phyloP scores from a whole-genome alignment of 2,329 filamentous ascomycete genomes.

The Ascomycota sp. region DNA sequence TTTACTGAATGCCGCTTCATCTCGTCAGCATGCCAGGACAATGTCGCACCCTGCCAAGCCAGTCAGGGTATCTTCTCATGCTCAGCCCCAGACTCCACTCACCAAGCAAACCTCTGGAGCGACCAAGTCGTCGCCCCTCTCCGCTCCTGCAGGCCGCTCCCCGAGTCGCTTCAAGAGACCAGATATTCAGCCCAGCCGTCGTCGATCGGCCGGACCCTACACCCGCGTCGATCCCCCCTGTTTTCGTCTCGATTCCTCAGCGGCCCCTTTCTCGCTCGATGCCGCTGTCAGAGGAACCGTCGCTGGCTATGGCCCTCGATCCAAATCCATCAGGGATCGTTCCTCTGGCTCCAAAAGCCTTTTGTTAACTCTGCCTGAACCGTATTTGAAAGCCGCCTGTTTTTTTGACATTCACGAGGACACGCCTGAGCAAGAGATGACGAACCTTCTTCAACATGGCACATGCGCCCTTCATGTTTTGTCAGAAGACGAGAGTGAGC shows the following conservation, averaged over 20 bases:
- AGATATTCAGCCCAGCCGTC: conserved; percentile 44
- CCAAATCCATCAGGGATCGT: conserved; percentile 4
- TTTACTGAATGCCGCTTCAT: conserved; percentile 13
- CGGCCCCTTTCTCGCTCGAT: conserved; percentile 59
- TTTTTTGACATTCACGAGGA: conserved; percentile 92
- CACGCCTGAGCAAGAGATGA: conserved; percentile 70
- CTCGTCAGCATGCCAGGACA: conserved; percentile 5
- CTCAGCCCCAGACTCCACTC: conserved; percentile 30
- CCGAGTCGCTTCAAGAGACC: conserved; percentile 49
- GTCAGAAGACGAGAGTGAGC: conserved; percentile 57
- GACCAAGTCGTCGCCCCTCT: conserved; percentile 29
- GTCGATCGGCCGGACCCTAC: conserved; percentile 38
- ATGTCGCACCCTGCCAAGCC: conserved; percentile 10
- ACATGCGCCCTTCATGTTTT: conserved; percentile 73
- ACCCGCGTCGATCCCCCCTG: conserved; percentile 49
- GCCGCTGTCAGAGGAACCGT: conserved; percentile 62
- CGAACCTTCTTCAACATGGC: conserved; percentile 79
- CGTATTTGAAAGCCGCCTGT: conserved; percentile 44
- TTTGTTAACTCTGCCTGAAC: conserved; percentile 14
- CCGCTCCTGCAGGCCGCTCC: conserved; percentile 59
- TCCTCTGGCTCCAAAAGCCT: conserved; percentile 1
- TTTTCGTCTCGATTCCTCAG: conserved; percentile 26
- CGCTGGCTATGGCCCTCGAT: conserved; percentile 31
- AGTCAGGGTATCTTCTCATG: conserved; percentile 15
- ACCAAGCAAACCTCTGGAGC: conserved; percentile 21